These are phyloP conservation scores for Neopestalotiopsis sp. DNA, from an alignment of 2,329 filamentous ascomycete genomes.

Conservation along the genomic window DNA sequence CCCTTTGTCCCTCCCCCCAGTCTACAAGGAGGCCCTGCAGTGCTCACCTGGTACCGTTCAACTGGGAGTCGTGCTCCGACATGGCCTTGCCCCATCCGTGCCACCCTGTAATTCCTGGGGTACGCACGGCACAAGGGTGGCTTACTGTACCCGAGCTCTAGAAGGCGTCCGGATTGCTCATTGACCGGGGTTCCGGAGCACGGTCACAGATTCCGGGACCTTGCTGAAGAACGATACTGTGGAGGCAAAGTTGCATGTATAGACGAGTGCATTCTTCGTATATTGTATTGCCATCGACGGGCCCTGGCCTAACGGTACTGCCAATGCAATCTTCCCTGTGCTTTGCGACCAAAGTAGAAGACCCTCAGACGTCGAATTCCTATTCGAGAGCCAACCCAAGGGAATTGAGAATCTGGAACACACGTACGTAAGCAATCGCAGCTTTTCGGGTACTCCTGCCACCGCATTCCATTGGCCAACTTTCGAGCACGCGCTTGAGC, in stretches of 20 bases:
- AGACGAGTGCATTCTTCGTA: background rate
- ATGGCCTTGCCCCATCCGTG: conserved; percentile 13
- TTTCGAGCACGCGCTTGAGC: conserved; percentile 5
- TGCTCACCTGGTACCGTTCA: conserved; percentile 2
- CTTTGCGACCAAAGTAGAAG: background rate
- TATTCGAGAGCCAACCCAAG: background rate
- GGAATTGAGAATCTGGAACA: background rate
- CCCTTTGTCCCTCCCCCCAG: background rate
- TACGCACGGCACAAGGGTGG: conserved; percentile 3
- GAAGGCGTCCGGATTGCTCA: background rate
- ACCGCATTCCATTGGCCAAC: background rate
- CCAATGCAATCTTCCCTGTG: background rate
- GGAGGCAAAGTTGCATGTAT: background rate
- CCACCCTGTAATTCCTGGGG: conserved; percentile 11
- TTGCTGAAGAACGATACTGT: background rate
- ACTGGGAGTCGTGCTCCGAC: background rate
- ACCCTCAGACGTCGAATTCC: background rate
- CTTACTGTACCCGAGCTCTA: conserved; percentile 7
- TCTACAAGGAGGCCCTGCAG: background rate
- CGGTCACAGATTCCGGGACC: background rate
- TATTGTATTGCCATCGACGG: background rate
- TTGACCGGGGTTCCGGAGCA: background rate
- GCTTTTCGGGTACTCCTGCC: conserved; percentile 11
- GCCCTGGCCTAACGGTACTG: background rate
- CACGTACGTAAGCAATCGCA: background rate